Evolutionary conservation across 306 rosid species (phyloP).

Genomic region (Aeschynomene evenia): DNA sequence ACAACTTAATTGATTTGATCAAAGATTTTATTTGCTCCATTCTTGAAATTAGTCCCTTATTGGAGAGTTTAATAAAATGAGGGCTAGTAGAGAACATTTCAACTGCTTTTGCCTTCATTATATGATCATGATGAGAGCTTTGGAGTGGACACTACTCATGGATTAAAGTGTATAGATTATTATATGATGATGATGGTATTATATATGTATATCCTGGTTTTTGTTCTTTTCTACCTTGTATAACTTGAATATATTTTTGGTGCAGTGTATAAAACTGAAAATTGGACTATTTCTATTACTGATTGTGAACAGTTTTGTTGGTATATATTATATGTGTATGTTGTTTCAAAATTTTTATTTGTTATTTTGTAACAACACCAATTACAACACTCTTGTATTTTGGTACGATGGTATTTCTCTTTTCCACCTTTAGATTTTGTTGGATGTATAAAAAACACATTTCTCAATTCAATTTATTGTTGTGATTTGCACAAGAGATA

Average conservation of each 20-base stretch:
- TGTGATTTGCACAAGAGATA: background rate
- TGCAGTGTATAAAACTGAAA: constrained; percentile 12
- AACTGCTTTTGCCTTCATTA: background rate
- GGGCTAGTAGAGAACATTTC: constrained; percentile 4
- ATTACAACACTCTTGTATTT: too few relatives aligned
- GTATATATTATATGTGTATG: background rate
- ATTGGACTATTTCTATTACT: background rate
- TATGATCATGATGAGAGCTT: background rate
- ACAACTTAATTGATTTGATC: constrained; percentile 36
- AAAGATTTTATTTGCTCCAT: constrained; percentile 27
- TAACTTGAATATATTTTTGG: constrained; percentile 31
- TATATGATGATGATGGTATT: background rate
- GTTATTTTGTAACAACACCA: too few relatives aligned
- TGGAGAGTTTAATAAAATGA: constrained; percentile 29
- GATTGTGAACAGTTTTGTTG: constrained; percentile 21
- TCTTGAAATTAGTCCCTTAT: constrained; percentile 33
- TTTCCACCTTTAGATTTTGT: too few relatives aligned
- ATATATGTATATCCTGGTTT: background rate
- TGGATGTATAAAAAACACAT: too few relatives aligned
- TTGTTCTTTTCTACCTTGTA: background rate
- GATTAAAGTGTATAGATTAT: constrained; percentile 20
- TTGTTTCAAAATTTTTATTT: too few relatives aligned
- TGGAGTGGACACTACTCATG: constrained; percentile 24
- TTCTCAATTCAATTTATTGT: background rate
- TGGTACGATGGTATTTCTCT: too few relatives aligned